Conservation (phyloP, 2,329 filamentous ascomycete species). For the Fusarium dimerum region DNA sequence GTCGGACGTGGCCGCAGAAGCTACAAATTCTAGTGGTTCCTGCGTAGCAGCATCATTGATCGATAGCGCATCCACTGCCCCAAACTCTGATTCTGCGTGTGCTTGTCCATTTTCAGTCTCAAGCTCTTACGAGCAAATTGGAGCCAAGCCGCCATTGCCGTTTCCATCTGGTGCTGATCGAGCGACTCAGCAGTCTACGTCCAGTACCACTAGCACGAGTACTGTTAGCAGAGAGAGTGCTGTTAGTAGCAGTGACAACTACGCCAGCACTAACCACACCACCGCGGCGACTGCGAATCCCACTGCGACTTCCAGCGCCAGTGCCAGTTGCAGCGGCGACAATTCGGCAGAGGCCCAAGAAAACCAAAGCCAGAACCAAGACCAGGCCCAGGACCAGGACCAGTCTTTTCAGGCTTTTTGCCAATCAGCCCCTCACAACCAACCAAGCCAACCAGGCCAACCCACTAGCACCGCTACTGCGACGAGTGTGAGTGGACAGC, state of each 20-base stretch:
- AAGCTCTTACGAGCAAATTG: conserved; percentile 9
- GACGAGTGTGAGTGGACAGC: neutral
- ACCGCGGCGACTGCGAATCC: conserved; percentile 16
- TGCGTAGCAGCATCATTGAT: neutral
- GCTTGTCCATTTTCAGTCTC: neutral
- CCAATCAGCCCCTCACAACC: neutral
- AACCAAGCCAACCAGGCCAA: neutral
- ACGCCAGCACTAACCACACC: no score
- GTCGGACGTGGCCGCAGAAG: neutral
- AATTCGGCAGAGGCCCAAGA: neutral
- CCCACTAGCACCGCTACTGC: neutral
- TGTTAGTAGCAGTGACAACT: neutral
- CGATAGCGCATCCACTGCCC: conserved; percentile 4
- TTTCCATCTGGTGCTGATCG: conserved; percentile 11
- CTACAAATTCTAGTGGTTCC: conserved; percentile 3
- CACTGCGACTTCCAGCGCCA: conserved; percentile 32
- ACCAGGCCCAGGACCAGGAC: neutral
- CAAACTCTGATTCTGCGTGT: neutral
- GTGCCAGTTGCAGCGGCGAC: neutral
- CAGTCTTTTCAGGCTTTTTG: neutral
- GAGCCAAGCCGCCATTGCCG: conserved; percentile 14
- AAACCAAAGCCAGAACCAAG: neutral
- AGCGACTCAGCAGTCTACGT: conserved; percentile 5
- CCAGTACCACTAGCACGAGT: no score
- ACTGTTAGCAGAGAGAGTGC: conserved; percentile 2